Percentiles rank a stretch among this genome's conserved stretches.
Conservation (phyloP, 495 filamentous ascomycete species). For the Trypethelium eluteriae region DNA sequence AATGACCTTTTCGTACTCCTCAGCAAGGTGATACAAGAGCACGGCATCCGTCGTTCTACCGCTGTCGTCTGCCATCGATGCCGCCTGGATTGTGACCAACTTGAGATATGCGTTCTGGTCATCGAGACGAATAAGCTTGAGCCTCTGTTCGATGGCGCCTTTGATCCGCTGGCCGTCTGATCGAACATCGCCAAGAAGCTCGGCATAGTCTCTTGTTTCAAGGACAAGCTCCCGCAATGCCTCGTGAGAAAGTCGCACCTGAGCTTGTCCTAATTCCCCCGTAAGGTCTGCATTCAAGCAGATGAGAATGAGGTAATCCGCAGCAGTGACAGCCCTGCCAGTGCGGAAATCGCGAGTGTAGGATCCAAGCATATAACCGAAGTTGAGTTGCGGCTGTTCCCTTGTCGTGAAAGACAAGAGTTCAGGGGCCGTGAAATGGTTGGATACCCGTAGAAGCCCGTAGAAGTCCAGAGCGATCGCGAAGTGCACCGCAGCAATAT, state of each 20-base stretch:
- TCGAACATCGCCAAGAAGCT: constrained; percentile 83
- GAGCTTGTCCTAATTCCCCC: constrained; percentile 62
- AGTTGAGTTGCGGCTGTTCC: constrained; percentile 81
- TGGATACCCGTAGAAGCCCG: constrained; percentile 76
- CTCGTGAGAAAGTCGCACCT: constrained; percentile 79
- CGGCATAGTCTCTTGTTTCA: constrained; percentile 88
- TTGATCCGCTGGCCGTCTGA: constrained; percentile 71
- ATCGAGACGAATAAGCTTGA: constrained; percentile 68
- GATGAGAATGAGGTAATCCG: constrained; percentile 88
- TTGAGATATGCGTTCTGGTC: constrained; percentile 77
- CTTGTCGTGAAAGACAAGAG: constrained; percentile 66
- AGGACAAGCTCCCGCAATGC: constrained; percentile 91
- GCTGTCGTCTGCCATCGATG: constrained; percentile 84
- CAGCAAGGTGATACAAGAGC: constrained; percentile 85
- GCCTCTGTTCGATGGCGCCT: constrained; percentile 83
- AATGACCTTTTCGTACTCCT: constrained; percentile 88
- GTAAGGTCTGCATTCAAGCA: constrained; percentile 85
- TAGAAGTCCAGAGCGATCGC: constrained; percentile 86
- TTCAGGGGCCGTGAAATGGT: constrained; percentile 60
- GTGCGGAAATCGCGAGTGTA: constrained; percentile 95
- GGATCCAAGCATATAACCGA: constrained; percentile 82
- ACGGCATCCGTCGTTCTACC: constrained; percentile 88
- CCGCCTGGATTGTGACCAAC: constrained; percentile 81
- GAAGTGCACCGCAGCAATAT: constrained; percentile 90
- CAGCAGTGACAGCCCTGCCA: constrained; percentile 73